Evolutionary conservation across 2,329 filamentous ascomycete genomes (phyloP).

Genomic region (Calcarisporium arbuscula): DNA sequence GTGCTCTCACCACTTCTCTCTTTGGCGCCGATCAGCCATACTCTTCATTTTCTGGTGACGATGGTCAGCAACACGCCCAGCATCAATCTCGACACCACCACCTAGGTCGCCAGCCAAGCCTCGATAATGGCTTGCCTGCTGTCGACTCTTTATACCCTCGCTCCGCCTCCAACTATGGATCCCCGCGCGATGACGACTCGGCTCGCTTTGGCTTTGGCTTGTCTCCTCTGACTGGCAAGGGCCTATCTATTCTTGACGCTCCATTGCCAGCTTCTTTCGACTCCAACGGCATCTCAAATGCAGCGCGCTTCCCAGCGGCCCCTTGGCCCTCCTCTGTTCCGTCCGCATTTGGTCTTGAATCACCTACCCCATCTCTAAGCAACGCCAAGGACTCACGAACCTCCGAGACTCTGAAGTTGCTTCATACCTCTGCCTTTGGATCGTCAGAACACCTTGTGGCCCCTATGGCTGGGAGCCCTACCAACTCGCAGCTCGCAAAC

Average conservation of each 20-base stretch:
- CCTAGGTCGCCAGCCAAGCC: conserved; percentile 41
- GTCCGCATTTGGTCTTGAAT: conserved; percentile 83
- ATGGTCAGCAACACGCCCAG: conserved; percentile 24
- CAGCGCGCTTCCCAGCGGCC: conserved; percentile 69
- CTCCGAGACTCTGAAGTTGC: conserved; percentile 56
- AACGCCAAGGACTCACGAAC: conserved; percentile 54
- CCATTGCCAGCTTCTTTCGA: conserved; percentile 93
- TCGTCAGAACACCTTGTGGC: conserved; percentile 57
- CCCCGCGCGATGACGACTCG: conserved; percentile 64
- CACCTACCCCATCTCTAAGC: conserved; percentile 68
- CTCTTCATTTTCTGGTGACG: conserved; percentile 34
- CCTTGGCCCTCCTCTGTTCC: conserved; percentile 91
- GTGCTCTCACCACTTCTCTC: conserved; percentile 56
- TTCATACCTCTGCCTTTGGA: conserved; percentile 63
- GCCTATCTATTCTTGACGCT: conserved; percentile 85
- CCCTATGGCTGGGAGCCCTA: conserved; percentile 39
- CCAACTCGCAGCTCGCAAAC: conserved; percentile 45
- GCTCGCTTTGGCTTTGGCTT: conserved; percentile 62
- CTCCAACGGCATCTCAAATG: conserved; percentile 89
- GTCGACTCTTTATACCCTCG: conserved; percentile 55
- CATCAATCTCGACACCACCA: conserved; percentile 21
- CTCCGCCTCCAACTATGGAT: conserved; percentile 64
- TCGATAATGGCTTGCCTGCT: conserved; percentile 50
- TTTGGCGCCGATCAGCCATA: conserved; percentile 37
- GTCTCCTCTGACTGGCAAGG: conserved; percentile 66